Evolutionary conservation across 2,329 filamentous ascomycete genomes (phyloP).

Genomic region (Curvularia eragrostidis): DNA sequence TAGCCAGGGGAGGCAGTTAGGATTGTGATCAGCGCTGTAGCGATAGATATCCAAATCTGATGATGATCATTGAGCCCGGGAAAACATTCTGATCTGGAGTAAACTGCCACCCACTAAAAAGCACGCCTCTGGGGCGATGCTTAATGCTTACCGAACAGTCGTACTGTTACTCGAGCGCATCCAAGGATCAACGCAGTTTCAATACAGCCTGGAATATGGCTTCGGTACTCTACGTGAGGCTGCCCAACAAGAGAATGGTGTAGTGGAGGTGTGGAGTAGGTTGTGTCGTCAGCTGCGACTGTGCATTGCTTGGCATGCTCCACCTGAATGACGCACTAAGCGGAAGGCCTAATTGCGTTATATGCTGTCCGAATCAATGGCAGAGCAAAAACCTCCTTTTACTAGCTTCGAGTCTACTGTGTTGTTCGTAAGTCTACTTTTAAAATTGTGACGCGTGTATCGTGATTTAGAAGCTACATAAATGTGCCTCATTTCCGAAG

Average conservation of each 20-base stretch:
- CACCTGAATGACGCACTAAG: not conserved
- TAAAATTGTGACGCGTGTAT: conserved; percentile 3
- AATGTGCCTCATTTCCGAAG: too few relatives aligned
- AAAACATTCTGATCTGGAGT: not conserved
- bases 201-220: not conserved
- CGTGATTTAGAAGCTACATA: not conserved
- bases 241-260: not conserved
- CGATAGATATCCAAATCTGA: not conserved
- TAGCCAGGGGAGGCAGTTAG: not conserved
- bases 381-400: not conserved
- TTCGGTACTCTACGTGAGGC: not conserved
- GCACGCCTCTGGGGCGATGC: not conserved
- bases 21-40: conserved; percentile 5
- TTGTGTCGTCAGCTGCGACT: conserved; percentile 10
- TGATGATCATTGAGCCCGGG: not conserved
- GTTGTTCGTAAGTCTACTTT: not conserved
- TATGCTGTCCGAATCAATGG: not conserved
- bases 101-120: not conserved
- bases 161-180: not conserved
- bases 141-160: not conserved
- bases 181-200: not conserved
- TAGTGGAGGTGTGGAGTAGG: not conserved
- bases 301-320: conserved; percentile 8
- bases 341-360: conserved; percentile 7
- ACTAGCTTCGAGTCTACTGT: not conserved